phyloP scores from a whole-genome alignment of 371 early-diverging fungal genomes.

The Mucor plumbeus region DNA sequence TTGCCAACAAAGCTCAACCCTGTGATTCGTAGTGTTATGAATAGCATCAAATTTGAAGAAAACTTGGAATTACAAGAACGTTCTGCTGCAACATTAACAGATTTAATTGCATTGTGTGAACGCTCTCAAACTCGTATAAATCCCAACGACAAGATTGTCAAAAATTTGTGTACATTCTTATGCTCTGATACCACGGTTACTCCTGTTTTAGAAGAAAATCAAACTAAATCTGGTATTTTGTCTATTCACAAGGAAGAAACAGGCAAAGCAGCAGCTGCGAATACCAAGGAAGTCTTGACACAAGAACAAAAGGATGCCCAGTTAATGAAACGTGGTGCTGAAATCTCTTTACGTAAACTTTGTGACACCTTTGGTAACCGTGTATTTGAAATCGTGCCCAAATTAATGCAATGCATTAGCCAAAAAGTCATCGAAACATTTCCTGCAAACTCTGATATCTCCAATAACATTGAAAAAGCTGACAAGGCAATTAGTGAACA shows the following conservation, averaged over 20 bases:
- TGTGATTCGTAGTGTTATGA: constrained; percentile 88
- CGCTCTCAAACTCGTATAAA: constrained; percentile 48
- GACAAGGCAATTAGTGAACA: constrained; percentile 39
- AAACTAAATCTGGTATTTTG: constrained; percentile 64
- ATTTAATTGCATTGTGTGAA: constrained; percentile 61
- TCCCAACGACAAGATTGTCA: constrained; percentile 86
- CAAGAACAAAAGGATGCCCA: constrained; percentile 56
- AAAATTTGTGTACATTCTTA: constrained; percentile 84
- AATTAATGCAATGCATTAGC: constrained; percentile 78
- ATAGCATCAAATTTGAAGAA: constrained; percentile 82
- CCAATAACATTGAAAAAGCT: constrained; percentile 26
- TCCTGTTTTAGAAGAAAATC: constrained; percentile 69
- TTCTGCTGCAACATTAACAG: constrained; percentile 62
- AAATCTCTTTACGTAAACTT: constrained; percentile 69
- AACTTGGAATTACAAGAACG: constrained; percentile 72
- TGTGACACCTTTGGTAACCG: constrained; percentile 74
- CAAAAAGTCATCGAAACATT: constrained; percentile 52
- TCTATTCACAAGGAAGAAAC: constrained; percentile 61
- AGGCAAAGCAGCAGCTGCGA: constrained; percentile 6
- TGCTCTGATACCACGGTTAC: constrained; percentile 83
- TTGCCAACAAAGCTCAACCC: constrained; percentile 87
- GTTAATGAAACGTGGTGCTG: constrained; percentile 85
- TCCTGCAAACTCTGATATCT: constrained; percentile 15
- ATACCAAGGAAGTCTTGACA: constrained; percentile 45
- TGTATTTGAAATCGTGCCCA: constrained; percentile 77